Evolutionary conservation across 2,329 filamentous ascomycete genomes (phyloP), one percentile per base, ranked within the genome.

Genomic region (Ploettnerulaceae sp.): DNA sequence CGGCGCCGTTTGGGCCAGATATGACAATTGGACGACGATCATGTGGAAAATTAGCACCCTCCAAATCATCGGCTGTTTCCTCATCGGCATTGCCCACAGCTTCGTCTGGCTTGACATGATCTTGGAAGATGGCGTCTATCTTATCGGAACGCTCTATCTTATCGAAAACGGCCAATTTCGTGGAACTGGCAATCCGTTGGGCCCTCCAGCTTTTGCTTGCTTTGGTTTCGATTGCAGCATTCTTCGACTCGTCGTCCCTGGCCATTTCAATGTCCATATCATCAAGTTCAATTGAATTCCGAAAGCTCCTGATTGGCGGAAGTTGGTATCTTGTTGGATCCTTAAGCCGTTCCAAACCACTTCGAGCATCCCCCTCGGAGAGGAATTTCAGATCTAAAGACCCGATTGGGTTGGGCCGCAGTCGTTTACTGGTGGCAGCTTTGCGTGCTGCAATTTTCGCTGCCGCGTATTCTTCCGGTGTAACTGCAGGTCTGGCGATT

Each of bases 191-290:
- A 54, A 95, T 78, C 42, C 93, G 81, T 53, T 98, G 71, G 4
- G 89, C 87, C 57, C 90, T 80, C 93, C 93, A 98, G 47, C 82
- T 85, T 66, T 94, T 91, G 70, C 89, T 95, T 15, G 84, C 81
- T 65, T 94, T 95, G 45, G 82, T 76, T 54, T 86, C 85, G 6
- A 81, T 65, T 15, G 79, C 74, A 0, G 70, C 68, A 54, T 76
- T 78, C 41, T 78, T 75, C 47, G 76, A 68, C 66, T 77, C 69
- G 70, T 75, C 57, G 67, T 81, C 75, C 31, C 70, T 80, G 7
- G 87, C 84, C 75, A 91, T 89, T 15, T 89, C 86, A 43, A 95
- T 80, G 64, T 96, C 89, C 58, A 96, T 81, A 47, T 95, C 85
- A 60, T 89, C 86, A 45, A 82, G 77, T 53, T 83, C 79, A 53